A percentile compares a stretch with the other conserved stretches of the same genome.
phyloP scores from a whole-genome alignment of 2,329 filamentous ascomycete genomes.

The Colletotrichum tanaceti region DNA sequence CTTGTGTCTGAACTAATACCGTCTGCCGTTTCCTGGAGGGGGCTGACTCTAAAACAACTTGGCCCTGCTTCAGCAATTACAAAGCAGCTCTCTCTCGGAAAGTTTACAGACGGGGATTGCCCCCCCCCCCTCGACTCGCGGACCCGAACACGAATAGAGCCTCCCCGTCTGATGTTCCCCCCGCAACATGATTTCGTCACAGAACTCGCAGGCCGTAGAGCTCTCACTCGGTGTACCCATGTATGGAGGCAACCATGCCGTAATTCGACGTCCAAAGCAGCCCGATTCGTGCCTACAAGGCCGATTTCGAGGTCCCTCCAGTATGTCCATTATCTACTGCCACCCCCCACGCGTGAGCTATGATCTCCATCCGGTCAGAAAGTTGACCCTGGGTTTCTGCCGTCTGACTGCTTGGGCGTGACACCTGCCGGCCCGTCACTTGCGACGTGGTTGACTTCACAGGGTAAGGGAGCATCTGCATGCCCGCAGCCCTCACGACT shows the following conservation, averaged over 20 bases:
- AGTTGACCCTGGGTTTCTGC: neutral
- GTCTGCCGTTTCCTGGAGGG: no score
- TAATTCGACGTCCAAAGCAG: neutral
- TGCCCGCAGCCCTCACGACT: no score
- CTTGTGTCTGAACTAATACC: no score
- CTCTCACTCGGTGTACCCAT: neutral
- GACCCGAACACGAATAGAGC: constrained; percentile 31
- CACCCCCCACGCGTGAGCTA: neutral
- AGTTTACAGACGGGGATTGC: neutral
- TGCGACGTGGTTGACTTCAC: neutral
- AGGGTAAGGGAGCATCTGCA: neutral
- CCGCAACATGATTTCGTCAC: constrained; percentile 15
- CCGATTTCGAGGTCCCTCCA: neutral
- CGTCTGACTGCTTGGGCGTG: constrained; percentile 27
- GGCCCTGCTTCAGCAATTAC: neutral
- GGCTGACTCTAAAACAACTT: neutral
- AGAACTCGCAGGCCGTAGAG: neutral
- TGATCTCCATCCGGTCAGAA: neutral
- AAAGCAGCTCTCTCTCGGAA: neutral
- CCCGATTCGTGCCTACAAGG: neutral
- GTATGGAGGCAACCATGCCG: no score
- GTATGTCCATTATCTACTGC: no score
- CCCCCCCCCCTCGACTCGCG: neutral
- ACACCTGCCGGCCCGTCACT: constrained; percentile 32
- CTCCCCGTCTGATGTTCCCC: constrained; percentile 20